Conservation (phyloP, 371 early-diverging fungal genomes). For the Circinella minor region DNA sequence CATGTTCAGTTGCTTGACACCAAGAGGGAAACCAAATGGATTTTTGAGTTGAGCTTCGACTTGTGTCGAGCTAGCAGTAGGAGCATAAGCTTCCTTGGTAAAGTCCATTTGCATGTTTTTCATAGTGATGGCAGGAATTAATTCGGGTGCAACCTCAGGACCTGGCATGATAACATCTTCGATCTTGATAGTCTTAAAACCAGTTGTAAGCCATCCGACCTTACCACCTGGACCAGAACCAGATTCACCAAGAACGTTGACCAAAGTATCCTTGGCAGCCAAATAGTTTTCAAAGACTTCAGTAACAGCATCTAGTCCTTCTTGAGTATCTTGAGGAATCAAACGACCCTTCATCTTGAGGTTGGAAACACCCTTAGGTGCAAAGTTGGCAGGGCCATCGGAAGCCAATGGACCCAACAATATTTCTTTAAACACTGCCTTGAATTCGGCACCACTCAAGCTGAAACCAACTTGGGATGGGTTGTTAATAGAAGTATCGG, state of each 20-base stretch:
- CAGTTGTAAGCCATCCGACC: slow-evolving; percentile 62
- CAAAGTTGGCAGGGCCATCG: slow-evolving; percentile 39
- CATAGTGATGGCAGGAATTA: slow-evolving; percentile 37
- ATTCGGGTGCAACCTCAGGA: slow-evolving; percentile 18
- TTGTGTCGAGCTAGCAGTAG: slow-evolving; percentile 53
- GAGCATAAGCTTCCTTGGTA: slow-evolving; percentile 55
- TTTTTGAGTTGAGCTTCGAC: slow-evolving; percentile 56
- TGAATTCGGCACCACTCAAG: slow-evolving; percentile 42
- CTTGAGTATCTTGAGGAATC: slow-evolving; percentile 48
- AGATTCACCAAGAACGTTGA: slow-evolving; percentile 57
- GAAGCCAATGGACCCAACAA: slow-evolving; percentile 43
- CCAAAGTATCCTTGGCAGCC: slow-evolving; percentile 45
- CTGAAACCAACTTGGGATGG: slow-evolving; percentile 64
- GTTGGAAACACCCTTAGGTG: slow-evolving; percentile 31
- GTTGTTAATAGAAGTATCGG: slow-evolving; percentile 52
- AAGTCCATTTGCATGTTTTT: slow-evolving; percentile 59
- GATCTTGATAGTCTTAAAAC: slow-evolving; percentile 57
- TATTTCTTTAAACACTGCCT: slow-evolving; percentile 32
- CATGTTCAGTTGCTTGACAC: slow-evolving; percentile 53
- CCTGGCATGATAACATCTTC: slow-evolving; percentile 51
- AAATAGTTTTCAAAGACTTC: slow-evolving; percentile 59
- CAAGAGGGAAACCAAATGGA: slow-evolving; percentile 67
- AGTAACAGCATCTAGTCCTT: slow-evolving; percentile 57
- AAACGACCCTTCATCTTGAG: slow-evolving; percentile 60
- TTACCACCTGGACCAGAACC: slow-evolving; percentile 57